These are phyloP conservation scores for Diaporthe capsici DNA, from an alignment of 2,329 filamentous ascomycete genomes.

Conservation along the genomic window DNA sequence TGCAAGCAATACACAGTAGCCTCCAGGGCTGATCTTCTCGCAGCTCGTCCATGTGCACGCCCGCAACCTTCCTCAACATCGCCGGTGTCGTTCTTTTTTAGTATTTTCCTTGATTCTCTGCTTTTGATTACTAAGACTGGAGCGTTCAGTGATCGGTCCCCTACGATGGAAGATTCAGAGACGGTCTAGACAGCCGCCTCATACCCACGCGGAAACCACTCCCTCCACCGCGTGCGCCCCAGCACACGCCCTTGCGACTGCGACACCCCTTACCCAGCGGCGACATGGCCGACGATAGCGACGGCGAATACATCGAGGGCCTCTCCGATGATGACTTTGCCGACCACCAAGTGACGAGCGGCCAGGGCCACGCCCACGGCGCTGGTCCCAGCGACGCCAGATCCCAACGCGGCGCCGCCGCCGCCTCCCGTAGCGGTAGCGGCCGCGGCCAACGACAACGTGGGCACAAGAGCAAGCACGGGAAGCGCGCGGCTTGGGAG, in stretches of 20 bases:
- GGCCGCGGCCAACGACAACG: constrained; percentile 45
- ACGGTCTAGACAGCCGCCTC: constrained; percentile 23
- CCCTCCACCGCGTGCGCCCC: constrained; percentile 7
- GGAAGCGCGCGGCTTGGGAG: constrained; percentile 73
- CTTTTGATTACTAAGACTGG: background rate
- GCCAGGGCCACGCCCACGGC: constrained; percentile 45
- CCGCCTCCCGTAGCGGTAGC: constrained; percentile 33
- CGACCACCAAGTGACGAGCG: constrained; percentile 61
- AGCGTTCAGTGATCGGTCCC: background rate
- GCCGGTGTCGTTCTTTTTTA: constrained; percentile 8
- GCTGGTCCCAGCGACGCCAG: constrained; percentile 44
- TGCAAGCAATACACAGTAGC: background rate
- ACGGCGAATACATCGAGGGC: constrained; percentile 78
- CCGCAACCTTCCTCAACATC: background rate
- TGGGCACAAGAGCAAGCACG: constrained; percentile 49
- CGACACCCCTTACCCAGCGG: background rate
- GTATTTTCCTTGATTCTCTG: constrained; percentile 20
- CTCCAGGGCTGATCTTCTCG: background rate
- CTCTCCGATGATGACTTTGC: constrained; percentile 76
- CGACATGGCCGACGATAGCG: constrained; percentile 72
- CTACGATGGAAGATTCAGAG: constrained; percentile 32
- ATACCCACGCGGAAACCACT: constrained; percentile 14
- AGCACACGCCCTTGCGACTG: background rate
- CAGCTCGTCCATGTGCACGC: background rate
- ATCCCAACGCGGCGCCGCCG: constrained; percentile 40